phyloP scores from a whole-genome alignment of 208 protist genomes.

The Phytomonas francai region DNA sequence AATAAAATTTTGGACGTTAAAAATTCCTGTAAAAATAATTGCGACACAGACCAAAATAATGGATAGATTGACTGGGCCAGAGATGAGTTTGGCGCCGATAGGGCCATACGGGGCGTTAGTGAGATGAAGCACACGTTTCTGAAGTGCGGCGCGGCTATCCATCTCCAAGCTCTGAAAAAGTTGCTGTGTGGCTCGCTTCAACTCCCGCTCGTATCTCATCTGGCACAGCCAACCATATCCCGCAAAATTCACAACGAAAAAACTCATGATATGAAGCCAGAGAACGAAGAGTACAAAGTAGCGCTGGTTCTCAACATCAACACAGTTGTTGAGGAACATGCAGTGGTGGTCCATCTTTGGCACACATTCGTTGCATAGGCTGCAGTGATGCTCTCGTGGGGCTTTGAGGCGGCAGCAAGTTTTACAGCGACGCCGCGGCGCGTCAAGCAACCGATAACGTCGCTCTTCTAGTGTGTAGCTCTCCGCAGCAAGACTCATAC shows the following conservation, averaged over 20 bases:
- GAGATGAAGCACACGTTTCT: conserved; percentile 5
- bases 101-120: conserved; percentile 27
- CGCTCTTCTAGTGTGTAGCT: conserved; percentile 21
- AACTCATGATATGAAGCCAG: conserved; percentile 38
- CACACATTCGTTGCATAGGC: conserved; percentile 67
- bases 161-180: not conserved
- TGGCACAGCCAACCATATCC: conserved; percentile 20
- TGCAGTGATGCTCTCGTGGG: conserved; percentile 84
- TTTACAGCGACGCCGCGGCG: conserved; percentile 50
- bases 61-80: conserved; percentile 23
- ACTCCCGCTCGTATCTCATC: conserved; percentile 14
- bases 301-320: conserved; percentile 76
- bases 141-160: not conserved
- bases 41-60: conserved; percentile 25
- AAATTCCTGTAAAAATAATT: conserved; percentile 41
- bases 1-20: conserved; percentile 24
- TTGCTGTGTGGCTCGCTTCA: not conserved
- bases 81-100: conserved; percentile 17
- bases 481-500: conserved; percentile 23
- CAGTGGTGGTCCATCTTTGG: conserved; percentile 88
- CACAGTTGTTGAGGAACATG: conserved; percentile 87
- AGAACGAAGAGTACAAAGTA: conserved; percentile 69
- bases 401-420: conserved; percentile 73
- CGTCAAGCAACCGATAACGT: conserved; percentile 38
- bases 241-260: conserved; percentile 21